Evolutionary conservation across 768 basidiomycete genomes (phyloP).

Genomic region (Pisolithus sp.): DNA sequence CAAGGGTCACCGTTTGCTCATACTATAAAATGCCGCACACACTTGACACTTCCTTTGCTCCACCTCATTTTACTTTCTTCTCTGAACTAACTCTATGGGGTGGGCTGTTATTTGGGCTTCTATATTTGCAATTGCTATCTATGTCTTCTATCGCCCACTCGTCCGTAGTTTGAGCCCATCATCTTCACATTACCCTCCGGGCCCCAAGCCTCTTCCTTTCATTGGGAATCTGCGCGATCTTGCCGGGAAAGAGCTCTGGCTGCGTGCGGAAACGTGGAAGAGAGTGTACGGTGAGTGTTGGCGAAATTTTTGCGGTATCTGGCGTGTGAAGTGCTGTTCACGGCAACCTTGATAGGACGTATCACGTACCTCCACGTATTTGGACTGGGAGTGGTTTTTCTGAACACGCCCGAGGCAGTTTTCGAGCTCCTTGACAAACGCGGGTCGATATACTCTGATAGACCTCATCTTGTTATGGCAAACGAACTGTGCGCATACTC

Average conservation of each 20-base stretch:
- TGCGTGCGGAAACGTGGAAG: constrained; percentile 56
- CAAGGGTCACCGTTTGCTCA: too few species aligned
- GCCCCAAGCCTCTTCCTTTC: constrained; percentile 58
- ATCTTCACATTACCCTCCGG: constrained; percentile 46
- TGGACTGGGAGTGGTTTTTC: constrained; percentile 61
- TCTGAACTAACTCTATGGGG: not conserved
- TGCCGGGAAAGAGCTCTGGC: constrained; percentile 57
- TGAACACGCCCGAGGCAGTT: constrained; percentile 54
- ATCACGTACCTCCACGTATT: constrained; percentile 60
- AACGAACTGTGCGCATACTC: constrained; percentile 54
- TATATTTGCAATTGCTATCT: constrained; percentile 16
- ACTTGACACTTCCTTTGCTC: not conserved
- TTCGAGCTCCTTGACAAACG: constrained; percentile 65
- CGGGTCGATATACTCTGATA: constrained; percentile 70
- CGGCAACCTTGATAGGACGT: constrained; percentile 33
- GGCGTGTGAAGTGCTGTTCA: not conserved
- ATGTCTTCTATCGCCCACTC: constrained; percentile 13
- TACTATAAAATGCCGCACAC: not conserved
- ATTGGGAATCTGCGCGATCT: constrained; percentile 62
- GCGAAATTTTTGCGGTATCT: not conserved
- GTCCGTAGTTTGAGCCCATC: constrained; percentile 13
- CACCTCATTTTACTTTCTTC: not conserved
- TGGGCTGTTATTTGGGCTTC: constrained; percentile 10
- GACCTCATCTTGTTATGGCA: constrained; percentile 61
- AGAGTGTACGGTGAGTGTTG: constrained; percentile 51